phyloP scores from a whole-genome alignment of 805 yeast species.

The Vanderwaltozyma yarrowii region DNA sequence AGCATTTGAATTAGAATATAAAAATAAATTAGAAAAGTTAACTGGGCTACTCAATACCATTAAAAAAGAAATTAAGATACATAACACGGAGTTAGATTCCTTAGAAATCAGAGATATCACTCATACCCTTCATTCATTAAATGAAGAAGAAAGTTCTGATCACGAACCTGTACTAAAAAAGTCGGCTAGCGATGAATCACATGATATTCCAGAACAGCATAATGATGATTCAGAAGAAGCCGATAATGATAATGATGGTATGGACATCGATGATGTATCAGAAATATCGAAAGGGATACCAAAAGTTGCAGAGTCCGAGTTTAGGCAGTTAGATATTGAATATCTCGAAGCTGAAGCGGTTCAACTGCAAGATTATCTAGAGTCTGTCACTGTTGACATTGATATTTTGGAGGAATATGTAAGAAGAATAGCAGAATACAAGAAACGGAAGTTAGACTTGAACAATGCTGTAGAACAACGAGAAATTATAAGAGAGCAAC shows the following conservation, averaged over 20 bases:
- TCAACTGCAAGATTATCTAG: slow-evolving; percentile 44
- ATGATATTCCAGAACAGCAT: neutral
- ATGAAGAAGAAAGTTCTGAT: neutral
- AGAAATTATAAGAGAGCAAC: slow-evolving; percentile 48
- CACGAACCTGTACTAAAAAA: neutral
- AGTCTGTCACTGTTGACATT: slow-evolving; percentile 52
- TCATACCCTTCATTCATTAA: slow-evolving; percentile 16
- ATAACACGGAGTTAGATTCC: slow-evolving; percentile 33
- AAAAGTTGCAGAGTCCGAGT: slow-evolving; percentile 41
- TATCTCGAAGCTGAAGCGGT: slow-evolving; percentile 42
- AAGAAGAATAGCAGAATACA: slow-evolving; percentile 51
- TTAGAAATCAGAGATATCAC: slow-evolving; percentile 46
- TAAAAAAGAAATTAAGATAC: slow-evolving; percentile 31
- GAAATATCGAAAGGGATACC: slow-evolving; percentile 27
- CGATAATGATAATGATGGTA: slow-evolving; percentile 4
- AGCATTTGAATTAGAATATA: slow-evolving; percentile 57
- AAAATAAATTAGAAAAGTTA: slow-evolving; percentile 51
- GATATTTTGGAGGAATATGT: slow-evolving; percentile 74
- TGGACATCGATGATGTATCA: slow-evolving; percentile 25
- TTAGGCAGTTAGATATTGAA: slow-evolving; percentile 39
- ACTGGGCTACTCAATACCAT: slow-evolving; percentile 31
- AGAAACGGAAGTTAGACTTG: slow-evolving; percentile 51
- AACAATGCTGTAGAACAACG: slow-evolving; percentile 57
- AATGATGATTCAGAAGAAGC: slow-evolving; percentile 1
- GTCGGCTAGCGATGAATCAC: no score